Conservation (phyloP, 2,329 filamentous ascomycete species). For the Pseudocercospora macadamiae region DNA sequence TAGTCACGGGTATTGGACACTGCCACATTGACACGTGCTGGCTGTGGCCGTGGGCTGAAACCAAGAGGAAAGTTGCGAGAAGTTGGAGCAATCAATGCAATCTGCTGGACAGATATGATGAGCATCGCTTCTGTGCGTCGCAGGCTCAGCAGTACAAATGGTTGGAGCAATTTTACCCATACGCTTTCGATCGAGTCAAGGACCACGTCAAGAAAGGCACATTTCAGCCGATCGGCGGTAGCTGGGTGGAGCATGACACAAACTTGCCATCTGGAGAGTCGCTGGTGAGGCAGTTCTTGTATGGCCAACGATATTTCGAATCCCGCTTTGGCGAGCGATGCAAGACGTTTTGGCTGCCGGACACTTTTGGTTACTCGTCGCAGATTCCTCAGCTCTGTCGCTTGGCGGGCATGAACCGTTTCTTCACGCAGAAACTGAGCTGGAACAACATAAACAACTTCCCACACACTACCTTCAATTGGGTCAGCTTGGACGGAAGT, state of each 20-base stretch:
- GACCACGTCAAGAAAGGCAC: conserved; percentile 84
- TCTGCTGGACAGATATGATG: conserved; percentile 90
- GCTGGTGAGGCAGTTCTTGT: conserved; percentile 89
- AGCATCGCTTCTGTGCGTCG: conserved; percentile 88
- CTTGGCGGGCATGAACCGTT: conserved; percentile 91
- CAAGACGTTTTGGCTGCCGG: conserved; percentile 94
- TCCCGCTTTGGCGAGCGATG: conserved; percentile 87
- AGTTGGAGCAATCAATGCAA: conserved; percentile 98
- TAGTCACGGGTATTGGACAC: conserved; percentile 89
- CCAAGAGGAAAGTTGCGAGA: conserved; percentile 90
- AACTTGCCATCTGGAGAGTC: conserved; percentile 97
- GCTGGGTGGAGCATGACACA: conserved; percentile 98
- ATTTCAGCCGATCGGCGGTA: conserved; percentile 94
- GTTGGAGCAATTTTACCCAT: conserved; percentile 87
- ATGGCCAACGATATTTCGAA: conserved; percentile 94
- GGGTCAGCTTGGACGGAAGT: conserved; percentile 92
- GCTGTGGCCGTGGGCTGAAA: conserved; percentile 98
- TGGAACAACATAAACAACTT: conserved; percentile 99
- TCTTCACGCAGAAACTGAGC: conserved; percentile 97
- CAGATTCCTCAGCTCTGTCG: conserved; percentile 94
- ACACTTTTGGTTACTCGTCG: conserved; percentile 96
- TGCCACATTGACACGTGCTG: conserved; percentile 98
- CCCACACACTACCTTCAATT: conserved; percentile 98
- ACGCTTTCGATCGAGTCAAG: conserved; percentile 87
- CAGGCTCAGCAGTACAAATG: conserved; percentile 98